Evolutionary conservation across 768 basidiomycete species (phyloP), one percentile per base, ranked within the genome.

Genomic region (Chalciporus sphaerocephalus): DNA sequence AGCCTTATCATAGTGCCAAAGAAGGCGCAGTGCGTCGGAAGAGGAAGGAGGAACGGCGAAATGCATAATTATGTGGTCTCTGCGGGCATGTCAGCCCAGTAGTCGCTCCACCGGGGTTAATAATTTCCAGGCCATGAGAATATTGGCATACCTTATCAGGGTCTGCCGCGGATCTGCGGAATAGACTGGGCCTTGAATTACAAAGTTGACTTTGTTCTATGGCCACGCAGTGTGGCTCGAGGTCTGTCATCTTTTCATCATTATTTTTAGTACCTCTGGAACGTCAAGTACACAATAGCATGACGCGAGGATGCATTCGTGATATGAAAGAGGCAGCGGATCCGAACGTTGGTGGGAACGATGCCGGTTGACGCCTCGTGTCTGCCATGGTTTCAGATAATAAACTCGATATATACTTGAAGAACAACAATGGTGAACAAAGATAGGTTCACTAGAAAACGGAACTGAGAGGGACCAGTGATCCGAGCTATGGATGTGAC

Each of bases 111-210:
- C 54, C 50, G 54, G 45, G 38, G 8, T 47, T 52, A 51, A 45
- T 50, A 48, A 40, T 18, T 42, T 22, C 32, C 41, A 30, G 27
- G 21, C 17, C 57, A 60, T 62, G 63, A 54, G 60, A 60, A 62
- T 42, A 40, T 17, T 44, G 46, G 44, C 56, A 52, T 46, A 57
- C 60, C 48, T 38, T 33, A 56, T 59, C 45, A 47, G 44, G 45
- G 10, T 33, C 30, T 23, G 55, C 56, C 59, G 54, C 64, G 64
- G 64, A 66, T 64, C 62, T 64, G 54, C 52, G 52, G 51, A 51
- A 48, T 37, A 11, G 38, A 48, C 35, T 38, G 33, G 23, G 20
- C 32, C 21, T 28, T 32, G 42, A 38, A 18, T 46, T 13, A 40
- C 38, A 18, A 36, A 42, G 51, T 42, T 41, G 34, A 30, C 38